Evolutionary conservation across 192 early-diverging fungal genomes (phyloP).

Genomic region (Lobosporangium transversale): DNA sequence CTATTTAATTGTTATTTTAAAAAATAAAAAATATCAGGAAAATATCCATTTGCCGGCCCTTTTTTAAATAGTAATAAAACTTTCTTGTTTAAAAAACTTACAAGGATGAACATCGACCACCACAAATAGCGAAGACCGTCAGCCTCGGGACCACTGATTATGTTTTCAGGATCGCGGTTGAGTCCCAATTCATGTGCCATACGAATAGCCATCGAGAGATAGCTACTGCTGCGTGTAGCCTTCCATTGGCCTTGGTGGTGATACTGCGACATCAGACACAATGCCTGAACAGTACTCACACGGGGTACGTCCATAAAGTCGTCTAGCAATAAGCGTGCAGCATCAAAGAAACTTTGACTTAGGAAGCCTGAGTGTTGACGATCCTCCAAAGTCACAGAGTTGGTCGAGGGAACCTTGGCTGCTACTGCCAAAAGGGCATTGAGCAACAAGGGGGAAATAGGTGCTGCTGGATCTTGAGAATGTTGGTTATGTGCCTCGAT

Average conservation of each 20-base stretch:
- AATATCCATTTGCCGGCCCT: background rate
- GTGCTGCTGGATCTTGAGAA: constrained; percentile 18
- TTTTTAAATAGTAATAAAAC: background rate
- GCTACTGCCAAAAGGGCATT: constrained; percentile 53
- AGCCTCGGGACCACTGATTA: constrained; percentile 30
- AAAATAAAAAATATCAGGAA: background rate
- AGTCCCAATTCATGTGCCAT: constrained; percentile 58
- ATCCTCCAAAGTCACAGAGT: constrained; percentile 25
- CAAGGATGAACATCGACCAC: constrained; percentile 54
- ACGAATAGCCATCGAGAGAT: constrained; percentile 53
- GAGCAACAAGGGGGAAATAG: constrained; percentile 51
- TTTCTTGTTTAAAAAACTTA: constrained; percentile 16
- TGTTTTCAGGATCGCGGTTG: constrained; percentile 47
- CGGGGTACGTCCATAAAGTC: constrained; percentile 56
- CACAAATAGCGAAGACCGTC: constrained; percentile 47
- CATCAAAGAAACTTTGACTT: constrained; percentile 44
- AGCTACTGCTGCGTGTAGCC: constrained; percentile 50
- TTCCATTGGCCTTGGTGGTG: constrained; percentile 56
- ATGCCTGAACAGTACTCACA: constrained; percentile 54
- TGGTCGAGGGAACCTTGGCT: constrained; percentile 44
- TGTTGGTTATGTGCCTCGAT: constrained; percentile 37
- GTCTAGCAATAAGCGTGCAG: constrained; percentile 46
- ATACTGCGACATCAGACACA: constrained; percentile 51
- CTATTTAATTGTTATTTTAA: too few relatives aligned
- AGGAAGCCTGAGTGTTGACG: constrained; percentile 18